A percentile compares a stretch with the other conserved stretches of the same genome.
Evolutionary conservation across 2,329 filamentous ascomycete species (phyloP).

Genomic region (Helotiales sp.): DNA sequence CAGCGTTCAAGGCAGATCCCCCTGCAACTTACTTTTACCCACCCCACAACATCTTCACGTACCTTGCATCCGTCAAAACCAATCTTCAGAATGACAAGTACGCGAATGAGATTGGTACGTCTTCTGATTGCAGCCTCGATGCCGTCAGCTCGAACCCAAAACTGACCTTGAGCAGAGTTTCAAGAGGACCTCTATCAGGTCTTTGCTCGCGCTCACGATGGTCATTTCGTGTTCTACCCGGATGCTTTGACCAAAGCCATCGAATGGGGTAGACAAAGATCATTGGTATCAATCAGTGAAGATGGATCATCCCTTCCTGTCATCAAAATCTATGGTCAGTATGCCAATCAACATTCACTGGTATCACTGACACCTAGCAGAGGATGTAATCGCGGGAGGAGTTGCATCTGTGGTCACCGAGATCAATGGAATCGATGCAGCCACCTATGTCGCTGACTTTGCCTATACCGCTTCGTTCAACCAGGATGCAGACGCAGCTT

Average conservation of each 20-base stretch:
- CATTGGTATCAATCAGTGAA: slow-evolving; percentile 58
- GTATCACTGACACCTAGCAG: slow-evolving; percentile 15
- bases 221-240: slow-evolving; percentile 59
- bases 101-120: slow-evolving; percentile 46
- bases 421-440: slow-evolving; percentile 58
- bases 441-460: slow-evolving; percentile 48
- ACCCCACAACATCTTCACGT: slow-evolving; percentile 47
- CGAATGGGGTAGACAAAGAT: slow-evolving; percentile 47
- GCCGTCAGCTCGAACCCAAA: too few species aligned
- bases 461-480: slow-evolving; percentile 38
- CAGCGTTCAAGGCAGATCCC: slow-evolving; percentile 46
- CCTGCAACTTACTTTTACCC: slow-evolving; percentile 51
- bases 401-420: slow-evolving; percentile 48
- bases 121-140: neutral
- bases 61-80: slow-evolving; percentile 45
- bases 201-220: slow-evolving; percentile 59
- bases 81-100: slow-evolving; percentile 45
- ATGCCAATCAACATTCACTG: neutral
- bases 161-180: slow-evolving; percentile 17
- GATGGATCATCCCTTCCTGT: slow-evolving; percentile 60
- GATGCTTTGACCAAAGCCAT: slow-evolving; percentile 53
- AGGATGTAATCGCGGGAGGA: slow-evolving; percentile 44
- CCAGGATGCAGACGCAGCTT: slow-evolving; percentile 43
- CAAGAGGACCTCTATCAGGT: slow-evolving; percentile 50
- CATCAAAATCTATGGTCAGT: slow-evolving; percentile 51